Evolutionary conservation across 345 rosid genomes (phyloP), one percentile per base, ranked within the genome.

Genomic region (Hibiscus mutabilis): DNA sequence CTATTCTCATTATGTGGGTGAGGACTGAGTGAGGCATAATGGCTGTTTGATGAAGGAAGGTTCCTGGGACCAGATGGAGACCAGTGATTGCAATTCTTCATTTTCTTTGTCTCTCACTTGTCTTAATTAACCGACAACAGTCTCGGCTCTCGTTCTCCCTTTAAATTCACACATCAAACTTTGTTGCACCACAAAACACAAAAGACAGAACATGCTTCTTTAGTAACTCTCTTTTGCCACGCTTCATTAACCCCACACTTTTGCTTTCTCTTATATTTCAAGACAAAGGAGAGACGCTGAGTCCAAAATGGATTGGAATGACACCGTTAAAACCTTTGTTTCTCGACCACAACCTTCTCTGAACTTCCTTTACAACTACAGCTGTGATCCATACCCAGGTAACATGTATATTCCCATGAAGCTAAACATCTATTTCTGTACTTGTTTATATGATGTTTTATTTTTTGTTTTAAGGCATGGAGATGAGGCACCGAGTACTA

Each of bases 371-470:
- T 87, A 81, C 77, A 80, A 76, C 89, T 84, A 75, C 72, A 82
- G 65, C 81, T 79, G 68, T 75, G 91, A 86, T 77, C 91, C 81
- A 55, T 84, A 78, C 74, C 81, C 88, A 81, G 93, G 98, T 93
- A 78, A 55, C 8, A 19, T 52, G 6, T 52, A 53, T 67, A 7
- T 14, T 6, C 42, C 42, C 42, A 37, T 37, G 42, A 8, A 37
- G 10, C 42, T 37, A 8, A 37, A 37, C 0, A 37, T 37, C 42
- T 35, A 6, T 35, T 35, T 35, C 40, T 35, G 9, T 35, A 35
- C 40, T 37, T 37, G 42, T 37, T 37, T 37, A 37, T 37, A 37
- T 7, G 42, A 14, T 35, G 19, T 29, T 11, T 37, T 12, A 12
- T 25, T 46, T 66, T 10, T 57, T 57, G 19, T 42, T 9, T 14